Conservation (phyloP, 176 grass and related monocot species). For the Oryza meyeriana region DNA sequence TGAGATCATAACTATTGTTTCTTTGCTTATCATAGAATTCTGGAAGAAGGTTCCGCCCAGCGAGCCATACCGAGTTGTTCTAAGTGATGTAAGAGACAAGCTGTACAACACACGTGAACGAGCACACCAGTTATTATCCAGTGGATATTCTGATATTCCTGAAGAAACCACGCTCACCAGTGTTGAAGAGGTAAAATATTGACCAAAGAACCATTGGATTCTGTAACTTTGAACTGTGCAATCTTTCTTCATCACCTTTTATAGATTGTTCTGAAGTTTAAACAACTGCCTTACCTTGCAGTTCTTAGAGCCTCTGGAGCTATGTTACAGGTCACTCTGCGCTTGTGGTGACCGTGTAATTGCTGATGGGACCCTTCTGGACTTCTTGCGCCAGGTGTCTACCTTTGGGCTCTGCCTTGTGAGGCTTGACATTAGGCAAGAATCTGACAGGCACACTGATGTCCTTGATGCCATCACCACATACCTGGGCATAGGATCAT, state of each 20-base stretch:
- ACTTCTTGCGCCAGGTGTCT: constrained; percentile 78
- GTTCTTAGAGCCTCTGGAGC: constrained; percentile 71
- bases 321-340: constrained; percentile 75
- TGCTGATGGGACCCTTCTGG: constrained; percentile 79
- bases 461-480: constrained; percentile 70
- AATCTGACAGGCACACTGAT: constrained; percentile 77
- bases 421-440: constrained; percentile 82
- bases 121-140: constrained; percentile 64
- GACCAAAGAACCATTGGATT: neutral
- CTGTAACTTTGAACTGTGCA: neutral
- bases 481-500: constrained; percentile 68
- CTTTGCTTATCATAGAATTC: constrained; percentile 44
- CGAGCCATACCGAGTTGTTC: constrained; percentile 73
- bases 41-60: constrained; percentile 83
- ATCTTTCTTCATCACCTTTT: neutral
- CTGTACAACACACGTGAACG: constrained; percentile 67
- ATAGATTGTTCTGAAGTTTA: neutral
- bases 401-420: constrained; percentile 75
- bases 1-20: constrained; percentile 26
- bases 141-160: constrained; percentile 65
- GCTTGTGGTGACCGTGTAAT: constrained; percentile 69
- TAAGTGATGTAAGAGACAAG: constrained; percentile 77
- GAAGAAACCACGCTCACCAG: constrained; percentile 52
- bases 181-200: constrained; percentile 58
- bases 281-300: constrained; percentile 29